phyloP scores from a whole-genome alignment of 2,329 filamentous ascomycete species.

The Eutypella sp. region DNA sequence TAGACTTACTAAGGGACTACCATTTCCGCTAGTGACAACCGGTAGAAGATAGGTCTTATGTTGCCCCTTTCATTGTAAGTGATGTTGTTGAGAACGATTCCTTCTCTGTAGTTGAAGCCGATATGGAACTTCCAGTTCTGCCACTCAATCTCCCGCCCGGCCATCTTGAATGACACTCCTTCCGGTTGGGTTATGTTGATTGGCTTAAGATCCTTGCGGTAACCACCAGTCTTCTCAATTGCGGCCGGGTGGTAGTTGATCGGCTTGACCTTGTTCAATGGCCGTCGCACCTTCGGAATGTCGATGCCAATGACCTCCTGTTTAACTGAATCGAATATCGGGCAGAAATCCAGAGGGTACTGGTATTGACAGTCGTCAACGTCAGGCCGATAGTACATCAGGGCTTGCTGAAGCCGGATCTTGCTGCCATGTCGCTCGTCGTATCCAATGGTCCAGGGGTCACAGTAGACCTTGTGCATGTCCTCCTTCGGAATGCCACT shows the following conservation, averaged over 20 bases:
- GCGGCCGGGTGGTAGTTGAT: conserved; percentile 76
- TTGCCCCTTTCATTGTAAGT: conserved; percentile 81
- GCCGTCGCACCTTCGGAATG: conserved; percentile 70
- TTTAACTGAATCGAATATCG: conserved; percentile 80
- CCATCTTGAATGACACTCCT: conserved; percentile 78
- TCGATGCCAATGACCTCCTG: conserved; percentile 78
- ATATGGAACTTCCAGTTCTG: conserved; percentile 93
- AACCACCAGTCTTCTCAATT: conserved; percentile 70
- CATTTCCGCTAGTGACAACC: conserved; percentile 88
- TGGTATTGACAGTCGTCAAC: conserved; percentile 85
- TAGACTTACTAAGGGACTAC: conserved; percentile 68
- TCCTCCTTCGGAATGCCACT: conserved; percentile 75
- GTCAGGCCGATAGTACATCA: conserved; percentile 92
- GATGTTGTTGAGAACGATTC: conserved; percentile 85
- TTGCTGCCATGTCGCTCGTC: conserved; percentile 81
- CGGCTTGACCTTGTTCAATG: conserved; percentile 64
- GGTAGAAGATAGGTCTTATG: conserved; percentile 77
- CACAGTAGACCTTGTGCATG: conserved; percentile 95
- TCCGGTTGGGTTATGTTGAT: conserved; percentile 85
- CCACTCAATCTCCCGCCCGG: conserved; percentile 73
- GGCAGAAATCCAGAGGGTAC: conserved; percentile 89
- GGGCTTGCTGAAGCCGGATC: conserved; percentile 78
- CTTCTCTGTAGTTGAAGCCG: conserved; percentile 92
- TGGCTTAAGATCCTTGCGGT: conserved; percentile 73
- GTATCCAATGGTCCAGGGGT: conserved; percentile 94